Evolutionary conservation across 148 eudicot species (phyloP), one percentile per base, ranked within the genome.

Genomic region (Vaccinium myrtillus): DNA sequence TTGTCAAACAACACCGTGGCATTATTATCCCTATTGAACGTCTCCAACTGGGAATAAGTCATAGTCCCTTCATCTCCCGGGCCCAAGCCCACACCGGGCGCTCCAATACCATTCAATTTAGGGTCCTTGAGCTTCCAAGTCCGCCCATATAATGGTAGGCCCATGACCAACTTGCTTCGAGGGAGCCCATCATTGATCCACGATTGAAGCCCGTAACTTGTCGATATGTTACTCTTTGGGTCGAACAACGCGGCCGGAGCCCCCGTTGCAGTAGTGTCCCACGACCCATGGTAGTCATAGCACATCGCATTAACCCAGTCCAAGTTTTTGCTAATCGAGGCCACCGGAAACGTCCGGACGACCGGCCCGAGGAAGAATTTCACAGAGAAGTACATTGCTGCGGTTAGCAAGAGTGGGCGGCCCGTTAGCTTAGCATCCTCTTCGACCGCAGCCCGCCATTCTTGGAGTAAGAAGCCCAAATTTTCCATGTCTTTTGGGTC

Each of bases 291-390:
- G 56, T 90, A 90, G 69, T 90, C 93, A 70, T 90, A 91, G 75
- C 78, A 83, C 93, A 91, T 91, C 1, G 81, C 90, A 36, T 91
- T 91, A 50, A 89, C 81, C 85, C 83, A 91, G 49, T 91, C 93
- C 81, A 91, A 79, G 58, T 90, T 90, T 14, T 81, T 83, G 32
- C 74, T 81, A 8, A 91, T 79, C 8, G 90, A 86, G 1, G 36
- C 82, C 32, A 85, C 80, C 1, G 91, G 89, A 73, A 84, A 90
- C 15, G 77, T 51, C 21, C 91, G 81, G 18, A 46, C 16, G 32
- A 83, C 25, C 1, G 73, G 80, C 2, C 46, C n/a, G 1, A 89
- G 78, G 78, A 81, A 81, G 36, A 80, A 82, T 59, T 86, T 82
- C 8, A 83, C 81, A 3, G 91, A 78, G 78, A 84, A 91, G 85